A percentile compares a stretch with the other conserved stretches of the same genome.
These are phyloP conservation scores for Apiospora pterosperma DNA, from an alignment of 2,329 filamentous ascomycete species.

Conservation along the genomic window DNA sequence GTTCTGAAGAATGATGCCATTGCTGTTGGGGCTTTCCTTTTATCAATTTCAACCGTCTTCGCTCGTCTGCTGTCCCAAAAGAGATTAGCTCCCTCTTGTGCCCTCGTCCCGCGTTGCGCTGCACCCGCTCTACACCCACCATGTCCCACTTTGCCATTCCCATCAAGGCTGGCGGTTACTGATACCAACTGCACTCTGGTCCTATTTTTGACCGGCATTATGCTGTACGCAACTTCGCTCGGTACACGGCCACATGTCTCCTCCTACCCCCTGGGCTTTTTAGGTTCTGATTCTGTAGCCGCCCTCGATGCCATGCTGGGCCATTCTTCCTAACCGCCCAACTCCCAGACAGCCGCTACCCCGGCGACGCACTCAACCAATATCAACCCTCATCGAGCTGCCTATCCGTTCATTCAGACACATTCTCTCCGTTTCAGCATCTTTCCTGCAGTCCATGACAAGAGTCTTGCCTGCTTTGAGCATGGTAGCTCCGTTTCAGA, in stretches of 20 bases:
- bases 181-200: slow-evolving; percentile 20
- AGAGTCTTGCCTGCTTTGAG: slow-evolving; percentile 22
- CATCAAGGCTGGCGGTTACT: slow-evolving; percentile 32
- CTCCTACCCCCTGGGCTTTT: slow-evolving; percentile 9
- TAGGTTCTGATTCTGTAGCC: slow-evolving; percentile 19
- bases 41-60: background rate
- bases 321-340: slow-evolving; percentile 40
- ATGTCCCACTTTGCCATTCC: background rate
- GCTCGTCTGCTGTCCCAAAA: background rate
- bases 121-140: background rate
- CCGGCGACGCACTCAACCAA: slow-evolving; percentile 42
- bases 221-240: background rate
- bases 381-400: slow-evolving; percentile 41
- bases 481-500: slow-evolving; percentile 31
- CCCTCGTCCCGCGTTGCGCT: background rate
- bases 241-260: background rate
- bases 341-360: slow-evolving; percentile 46
- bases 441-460: slow-evolving; percentile 28
- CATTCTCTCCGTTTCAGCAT: slow-evolving; percentile 50
- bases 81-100: background rate
- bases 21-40: background rate
- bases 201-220: slow-evolving; percentile 26
- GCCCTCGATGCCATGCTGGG: slow-evolving; percentile 26
- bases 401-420: slow-evolving; percentile 44
- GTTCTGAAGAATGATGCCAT: background rate